A percentile compares a stretch with the other conserved stretches of the same genome.
phyloP scores from a whole-genome alignment of 2,329 filamentous ascomycete genomes.

The Ampelomyces quisqualis region DNA sequence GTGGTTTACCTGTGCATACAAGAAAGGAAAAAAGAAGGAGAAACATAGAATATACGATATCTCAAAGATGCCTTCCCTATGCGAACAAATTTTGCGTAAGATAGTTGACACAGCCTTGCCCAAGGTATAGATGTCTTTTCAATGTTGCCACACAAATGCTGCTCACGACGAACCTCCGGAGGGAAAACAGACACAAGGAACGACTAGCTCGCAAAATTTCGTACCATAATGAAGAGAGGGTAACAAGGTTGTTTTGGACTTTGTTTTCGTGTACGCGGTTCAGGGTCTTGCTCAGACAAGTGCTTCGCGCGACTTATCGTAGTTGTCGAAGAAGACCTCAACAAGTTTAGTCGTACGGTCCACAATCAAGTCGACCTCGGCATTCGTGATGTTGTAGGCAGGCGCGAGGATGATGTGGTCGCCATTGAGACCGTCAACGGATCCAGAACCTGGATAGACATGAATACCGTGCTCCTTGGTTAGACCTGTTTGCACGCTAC shows the following conservation, averaged over 20 bases:
- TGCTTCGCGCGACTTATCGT: not conserved
- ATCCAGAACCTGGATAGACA: conserved; percentile 65
- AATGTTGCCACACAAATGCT: conserved; percentile 3
- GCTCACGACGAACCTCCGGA: conserved; percentile 1
- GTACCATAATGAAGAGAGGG: too few species aligned
- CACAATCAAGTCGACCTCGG: conserved; percentile 60
- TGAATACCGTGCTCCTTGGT: conserved; percentile 53
- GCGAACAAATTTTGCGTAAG: not conserved
- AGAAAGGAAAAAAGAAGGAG: too few species aligned
- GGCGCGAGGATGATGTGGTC: conserved; percentile 72
- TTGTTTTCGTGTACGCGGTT: not conserved
- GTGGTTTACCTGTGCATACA: too few species aligned
- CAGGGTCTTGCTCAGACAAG: not conserved
- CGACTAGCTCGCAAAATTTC: too few species aligned
- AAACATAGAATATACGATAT: too few species aligned
- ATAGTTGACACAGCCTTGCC: conserved; percentile 1
- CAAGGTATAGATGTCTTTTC: not conserved
- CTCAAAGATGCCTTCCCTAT: conserved; percentile 2
- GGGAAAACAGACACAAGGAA: not conserved
- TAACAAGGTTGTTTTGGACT: too few species aligned
- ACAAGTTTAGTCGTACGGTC: conserved; percentile 55
- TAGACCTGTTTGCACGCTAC: conserved; percentile 37
- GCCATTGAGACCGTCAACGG: conserved; percentile 59
- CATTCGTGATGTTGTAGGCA: conserved; percentile 62
- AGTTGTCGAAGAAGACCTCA: conserved; percentile 47